Evolutionary conservation across 2,329 filamentous ascomycete species (phyloP), one percentile per base, ranked within the genome.

Genomic region (Colletotrichum abscissum): DNA sequence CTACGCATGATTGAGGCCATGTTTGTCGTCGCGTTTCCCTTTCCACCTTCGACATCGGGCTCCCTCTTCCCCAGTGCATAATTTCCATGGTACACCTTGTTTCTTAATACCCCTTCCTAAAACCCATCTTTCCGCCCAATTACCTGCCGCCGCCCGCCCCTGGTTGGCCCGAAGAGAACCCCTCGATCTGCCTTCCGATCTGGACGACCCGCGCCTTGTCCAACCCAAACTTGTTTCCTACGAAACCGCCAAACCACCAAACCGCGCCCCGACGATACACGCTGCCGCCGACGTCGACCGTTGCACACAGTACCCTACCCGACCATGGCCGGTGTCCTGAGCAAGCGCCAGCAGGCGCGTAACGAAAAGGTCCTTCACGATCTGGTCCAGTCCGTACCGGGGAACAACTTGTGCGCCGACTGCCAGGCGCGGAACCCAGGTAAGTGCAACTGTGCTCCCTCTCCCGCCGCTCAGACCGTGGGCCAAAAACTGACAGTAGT

Each of bases 311-410:
- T 57, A 22, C 35, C 35, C 30, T 7, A 63, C 54, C 67, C 63
- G 24, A 75, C 11, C 76, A 97, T 95, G 94, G 89, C 94, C 69
- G 88, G 90, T 68, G 88, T 91, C 57, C 88, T 97, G 82, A 98
- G 92, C 88, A 99, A 98, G 89, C 95, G 97, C 85, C 95, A 98
- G 86, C 96, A 98, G 89, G 95, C 94, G 88, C 95, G 97, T 85
- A 98, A 99, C 84, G 97, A 99, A 87, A 94, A 94, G 81, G 88
- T 91, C 69, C 88, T 99, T 77, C 95, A 98, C 80, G 96, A 98
- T 60, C 90, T 99, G 75, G 92, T 98, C 77, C 93, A 93, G 77
- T 91, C 87, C 49, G 78, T 97, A 11, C 90, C 95, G 9, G 97
- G 97, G 72, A 99, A 99, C 86, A 95, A 97, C 81, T 87, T 91